phyloP scores from a whole-genome alignment of 1,139 yeast genomes.

The Zygosaccharomyces sapae region DNA sequence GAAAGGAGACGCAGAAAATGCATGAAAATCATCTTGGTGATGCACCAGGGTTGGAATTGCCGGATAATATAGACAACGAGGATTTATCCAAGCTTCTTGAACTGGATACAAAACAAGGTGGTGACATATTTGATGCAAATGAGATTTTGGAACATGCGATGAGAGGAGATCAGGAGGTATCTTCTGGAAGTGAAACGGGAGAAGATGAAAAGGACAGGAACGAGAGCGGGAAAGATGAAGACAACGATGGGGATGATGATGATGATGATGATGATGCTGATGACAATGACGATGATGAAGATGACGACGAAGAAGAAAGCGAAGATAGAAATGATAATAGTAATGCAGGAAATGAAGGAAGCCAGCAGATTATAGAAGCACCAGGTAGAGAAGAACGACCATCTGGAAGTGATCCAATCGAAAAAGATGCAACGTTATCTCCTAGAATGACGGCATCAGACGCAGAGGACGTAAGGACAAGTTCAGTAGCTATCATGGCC shows the following conservation, averaged over 20 bases:
- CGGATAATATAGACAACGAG: conserved; percentile 20
- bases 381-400: not conserved
- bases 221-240: too few relatives aligned
- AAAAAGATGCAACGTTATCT: conserved; percentile 1
- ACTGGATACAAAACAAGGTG: conserved; percentile 29
- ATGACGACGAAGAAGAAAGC: not conserved
- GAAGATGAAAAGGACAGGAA: conserved; percentile 2
- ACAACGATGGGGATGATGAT: not conserved
- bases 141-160: conserved; percentile 12
- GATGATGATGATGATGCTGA: conserved; percentile 6
- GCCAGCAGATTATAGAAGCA: not conserved
- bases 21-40: conserved; percentile 3
- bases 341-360: not conserved
- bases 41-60: conserved; percentile 12
- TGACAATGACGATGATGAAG: not conserved
- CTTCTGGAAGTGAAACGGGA: conserved; percentile 4
- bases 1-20: not conserved
- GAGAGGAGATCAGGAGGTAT: conserved; percentile 8
- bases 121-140: conserved; percentile 26
- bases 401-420: not conserved
- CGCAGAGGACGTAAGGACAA: conserved; percentile 4
- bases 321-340: conserved; percentile 1
- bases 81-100: conserved; percentile 23
- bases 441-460: conserved; percentile 3
- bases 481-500: not conserved